Conservation (phyloP, 116 monocot species). For the Posidonia oceanica region DNA sequence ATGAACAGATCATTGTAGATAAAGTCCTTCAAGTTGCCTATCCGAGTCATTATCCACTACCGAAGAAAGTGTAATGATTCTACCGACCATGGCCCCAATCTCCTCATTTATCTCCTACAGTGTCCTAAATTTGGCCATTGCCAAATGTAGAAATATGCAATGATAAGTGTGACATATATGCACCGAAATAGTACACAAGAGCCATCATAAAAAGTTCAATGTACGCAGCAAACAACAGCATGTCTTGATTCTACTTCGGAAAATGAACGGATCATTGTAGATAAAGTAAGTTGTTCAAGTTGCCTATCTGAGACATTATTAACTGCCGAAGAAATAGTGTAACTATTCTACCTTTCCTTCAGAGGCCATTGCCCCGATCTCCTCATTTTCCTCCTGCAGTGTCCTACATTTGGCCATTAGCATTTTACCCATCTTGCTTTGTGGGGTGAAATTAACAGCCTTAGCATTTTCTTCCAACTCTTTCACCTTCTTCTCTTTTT, state of each 20-base stretch:
- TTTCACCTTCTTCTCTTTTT: slow-evolving; percentile 94
- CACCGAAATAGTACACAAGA: background rate
- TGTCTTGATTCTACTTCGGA: background rate
- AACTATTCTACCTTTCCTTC: slow-evolving; percentile 73
- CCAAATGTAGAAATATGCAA: too few species aligned
- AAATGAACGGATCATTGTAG: background rate
- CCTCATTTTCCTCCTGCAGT: slow-evolving; percentile 92
- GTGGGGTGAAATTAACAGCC: slow-evolving; percentile 81
- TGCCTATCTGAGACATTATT: background rate
- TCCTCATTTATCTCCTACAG: slow-evolving; percentile 95
- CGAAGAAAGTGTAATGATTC: background rate
- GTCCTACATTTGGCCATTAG: slow-evolving; percentile 95
- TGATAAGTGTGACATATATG: too few species aligned
- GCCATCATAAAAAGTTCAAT: background rate
- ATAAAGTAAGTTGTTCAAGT: too few species aligned
- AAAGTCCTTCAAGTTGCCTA: too few species aligned
- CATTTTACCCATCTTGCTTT: slow-evolving; percentile 80
- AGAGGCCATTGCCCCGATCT: slow-evolving; percentile 85
- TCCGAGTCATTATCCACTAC: background rate
- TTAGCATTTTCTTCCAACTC: slow-evolving; percentile 92
- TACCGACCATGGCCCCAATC: slow-evolving; percentile 85
- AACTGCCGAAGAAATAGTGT: background rate
- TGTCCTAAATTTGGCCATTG: slow-evolving; percentile 88
- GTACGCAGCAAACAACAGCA: too few species aligned
- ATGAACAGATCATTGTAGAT: background rate